Conservation (phyloP, 768 basidiomycete species). For the Serendipita sp. region DNA sequence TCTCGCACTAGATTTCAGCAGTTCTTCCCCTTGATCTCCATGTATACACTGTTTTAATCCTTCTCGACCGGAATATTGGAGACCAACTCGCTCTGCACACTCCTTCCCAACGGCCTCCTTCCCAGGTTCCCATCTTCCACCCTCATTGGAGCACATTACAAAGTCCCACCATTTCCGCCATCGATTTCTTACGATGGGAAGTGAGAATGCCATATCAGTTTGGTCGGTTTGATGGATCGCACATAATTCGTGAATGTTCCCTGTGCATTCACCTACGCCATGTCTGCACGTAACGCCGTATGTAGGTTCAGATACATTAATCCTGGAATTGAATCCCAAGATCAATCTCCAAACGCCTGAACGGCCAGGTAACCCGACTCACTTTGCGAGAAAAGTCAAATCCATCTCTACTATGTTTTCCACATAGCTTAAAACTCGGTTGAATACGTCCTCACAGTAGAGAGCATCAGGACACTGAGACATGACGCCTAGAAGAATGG, state of each 20-base stretch:
- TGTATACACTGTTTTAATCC: constrained; percentile 36
- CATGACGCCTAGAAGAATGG: constrained; percentile 45
- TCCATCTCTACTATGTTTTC: constrained; percentile 48
- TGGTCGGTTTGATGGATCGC: constrained; percentile 24
- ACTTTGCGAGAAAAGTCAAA: constrained; percentile 63
- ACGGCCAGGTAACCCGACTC: constrained; percentile 17
- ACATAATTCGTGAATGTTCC: constrained; percentile 82
- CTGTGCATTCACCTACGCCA: constrained; percentile 66
- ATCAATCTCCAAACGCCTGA: background rate
- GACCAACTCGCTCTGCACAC: constrained; percentile 46
- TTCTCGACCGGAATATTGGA: constrained; percentile 58
- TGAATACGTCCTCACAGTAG: constrained; percentile 62
- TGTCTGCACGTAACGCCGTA: constrained; percentile 77
- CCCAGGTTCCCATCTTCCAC: constrained; percentile 44
- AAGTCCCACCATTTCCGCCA: constrained; percentile 65
- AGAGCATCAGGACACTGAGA: constrained; percentile 69
- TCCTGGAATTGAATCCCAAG: constrained; percentile 22
- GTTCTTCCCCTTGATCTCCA: constrained; percentile 42
- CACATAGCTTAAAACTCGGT: constrained; percentile 49
- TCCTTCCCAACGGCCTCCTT: constrained; percentile 40
- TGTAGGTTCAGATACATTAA: constrained; percentile 44
- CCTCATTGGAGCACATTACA: constrained; percentile 62
- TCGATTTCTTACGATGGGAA: constrained; percentile 25
- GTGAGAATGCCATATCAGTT: background rate
- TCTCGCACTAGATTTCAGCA: constrained; percentile 46